Evolutionary conservation across 148 eudicot genomes (phyloP).

Genomic region (Gaultheria prostrata): DNA sequence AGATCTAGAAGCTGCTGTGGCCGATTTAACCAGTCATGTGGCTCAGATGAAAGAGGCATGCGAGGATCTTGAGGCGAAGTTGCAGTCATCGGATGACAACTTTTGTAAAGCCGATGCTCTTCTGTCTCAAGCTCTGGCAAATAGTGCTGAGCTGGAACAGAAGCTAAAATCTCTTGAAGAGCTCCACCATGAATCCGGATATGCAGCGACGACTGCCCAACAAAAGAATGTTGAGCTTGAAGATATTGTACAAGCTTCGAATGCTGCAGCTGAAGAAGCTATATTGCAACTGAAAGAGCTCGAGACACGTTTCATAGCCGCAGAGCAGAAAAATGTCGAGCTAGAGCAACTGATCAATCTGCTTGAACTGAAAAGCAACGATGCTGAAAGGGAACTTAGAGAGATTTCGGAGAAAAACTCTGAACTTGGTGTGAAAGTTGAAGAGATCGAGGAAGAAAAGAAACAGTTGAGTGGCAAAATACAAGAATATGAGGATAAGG

Average conservation of each 20-base stretch:
- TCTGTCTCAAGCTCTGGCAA: constrained; percentile 40
- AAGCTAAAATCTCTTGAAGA: constrained; percentile 47
- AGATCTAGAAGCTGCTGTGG: constrained; percentile 43
- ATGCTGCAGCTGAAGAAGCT: constrained; percentile 39
- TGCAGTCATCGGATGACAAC: constrained; percentile 53
- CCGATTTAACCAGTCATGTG: constrained; percentile 33
- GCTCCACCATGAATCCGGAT: constrained; percentile 48
- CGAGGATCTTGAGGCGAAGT: constrained; percentile 47
- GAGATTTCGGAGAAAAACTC: constrained; percentile 35
- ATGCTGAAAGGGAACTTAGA: constrained; percentile 37
- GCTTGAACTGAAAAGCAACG: constrained; percentile 38
- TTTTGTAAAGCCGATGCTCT: constrained; percentile 49
- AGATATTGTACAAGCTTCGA: constrained; percentile 34
- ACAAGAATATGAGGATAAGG: constrained; percentile 34
- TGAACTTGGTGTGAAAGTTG: constrained; percentile 26
- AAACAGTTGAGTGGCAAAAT: constrained; percentile 24
- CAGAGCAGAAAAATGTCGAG: constrained; percentile 36
- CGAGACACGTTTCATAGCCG: constrained; percentile 26
- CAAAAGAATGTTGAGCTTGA: constrained; percentile 50
- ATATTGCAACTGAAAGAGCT: constrained; percentile 40
- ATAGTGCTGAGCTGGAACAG: constrained; percentile 52
- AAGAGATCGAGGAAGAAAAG: constrained; percentile 43
- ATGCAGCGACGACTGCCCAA: constrained; percentile 36
- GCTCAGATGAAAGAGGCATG: constrained; percentile 44
- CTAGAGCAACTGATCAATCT: constrained; percentile 40